Base-by-base conservation (phyloP, 2,329 filamentous ascomycete species). In the Neonectria punicea region DNA sequence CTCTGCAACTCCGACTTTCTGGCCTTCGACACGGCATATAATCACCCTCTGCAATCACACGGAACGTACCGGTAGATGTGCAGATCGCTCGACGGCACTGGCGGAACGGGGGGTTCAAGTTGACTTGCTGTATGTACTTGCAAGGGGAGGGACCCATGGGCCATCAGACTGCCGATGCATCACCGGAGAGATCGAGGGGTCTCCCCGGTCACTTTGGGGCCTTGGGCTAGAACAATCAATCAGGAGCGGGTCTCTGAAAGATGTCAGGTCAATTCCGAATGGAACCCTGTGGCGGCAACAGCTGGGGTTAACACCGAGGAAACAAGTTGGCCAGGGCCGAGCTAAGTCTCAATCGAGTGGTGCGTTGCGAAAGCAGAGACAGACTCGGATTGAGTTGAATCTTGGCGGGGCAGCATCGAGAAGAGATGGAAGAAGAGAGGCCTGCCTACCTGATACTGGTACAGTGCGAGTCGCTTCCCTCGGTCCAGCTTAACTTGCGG, bases 381-480 rank as follows among this genome's bases (percentile, higher is more conserved):
- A 51, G 32, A 49, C 53, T 22, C 22, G 22, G 22, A 22, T 22
- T 22, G 22, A 22, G 4, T 22, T 44, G 34, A 25, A 53, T 41
- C 32, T 9, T 47, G 46, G 20, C 18, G 16, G 32, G 25, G 25
- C 25, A 25, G 22, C 61, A 20, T 53, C 36, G 18, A 28, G 30
- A 25, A 25, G 25, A 25, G 25, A 25, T 25, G 25, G 25, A 25
- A 25, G 25, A 25, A 25, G 25, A 25, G 22, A 22, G 22, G 22
- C 22, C 22, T 22, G 25, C 25, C 25, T 25, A 25, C 46, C 34
- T 30, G 25, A 53, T 55, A 66, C 49, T 59, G 18, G 28, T 46
- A 67, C 66, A 68, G 63, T 68, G 63, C 64, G 60, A 61, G 58
- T 58, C 66, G 43, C 57, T 61, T 66, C 46, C 60, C 51, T 64